Conservation (phyloP, 2,329 filamentous ascomycete species). For the Tolypocladium nubicola region DNA sequence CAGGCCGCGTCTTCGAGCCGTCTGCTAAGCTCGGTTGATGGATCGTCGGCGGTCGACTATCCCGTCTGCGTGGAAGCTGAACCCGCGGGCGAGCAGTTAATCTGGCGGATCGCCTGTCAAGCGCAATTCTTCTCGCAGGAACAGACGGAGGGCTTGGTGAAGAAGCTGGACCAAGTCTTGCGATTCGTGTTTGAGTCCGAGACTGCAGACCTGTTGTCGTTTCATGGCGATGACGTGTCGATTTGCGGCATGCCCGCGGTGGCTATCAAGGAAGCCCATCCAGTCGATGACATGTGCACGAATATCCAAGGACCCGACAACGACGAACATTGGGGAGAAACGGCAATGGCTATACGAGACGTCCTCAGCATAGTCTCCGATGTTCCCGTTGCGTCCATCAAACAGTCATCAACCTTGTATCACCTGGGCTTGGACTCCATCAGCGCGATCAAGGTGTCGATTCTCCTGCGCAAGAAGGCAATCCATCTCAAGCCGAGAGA, state of each 20-base stretch:
- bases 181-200: conserved; percentile 39
- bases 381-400: conserved; percentile 46
- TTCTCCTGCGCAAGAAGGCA: conserved; percentile 53
- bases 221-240: conserved; percentile 40
- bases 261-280: not conserved
- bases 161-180: conserved; percentile 49
- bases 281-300: not conserved
- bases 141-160: conserved; percentile 41
- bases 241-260: conserved; percentile 50
- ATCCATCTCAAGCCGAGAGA: conserved; percentile 59
- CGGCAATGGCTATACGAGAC: conserved; percentile 29
- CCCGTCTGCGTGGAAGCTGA: conserved; percentile 78
- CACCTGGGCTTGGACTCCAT: conserved; percentile 87
- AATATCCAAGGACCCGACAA: not conserved
- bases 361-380: conserved; percentile 50
- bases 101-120: conserved; percentile 67
- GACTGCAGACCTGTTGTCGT: conserved; percentile 41
- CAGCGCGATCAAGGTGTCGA: conserved; percentile 73
- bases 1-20: not conserved
- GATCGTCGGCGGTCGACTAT: conserved; percentile 64
- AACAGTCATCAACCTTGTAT: conserved; percentile 57
- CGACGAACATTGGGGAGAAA: conserved; percentile 19
- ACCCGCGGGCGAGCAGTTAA: conserved; percentile 37
- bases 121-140: conserved; percentile 35
- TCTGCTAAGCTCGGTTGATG: conserved; percentile 53